Evolutionary conservation across 495 filamentous ascomycete species (phyloP).

Genomic region (Emericellopsis terricola): DNA sequence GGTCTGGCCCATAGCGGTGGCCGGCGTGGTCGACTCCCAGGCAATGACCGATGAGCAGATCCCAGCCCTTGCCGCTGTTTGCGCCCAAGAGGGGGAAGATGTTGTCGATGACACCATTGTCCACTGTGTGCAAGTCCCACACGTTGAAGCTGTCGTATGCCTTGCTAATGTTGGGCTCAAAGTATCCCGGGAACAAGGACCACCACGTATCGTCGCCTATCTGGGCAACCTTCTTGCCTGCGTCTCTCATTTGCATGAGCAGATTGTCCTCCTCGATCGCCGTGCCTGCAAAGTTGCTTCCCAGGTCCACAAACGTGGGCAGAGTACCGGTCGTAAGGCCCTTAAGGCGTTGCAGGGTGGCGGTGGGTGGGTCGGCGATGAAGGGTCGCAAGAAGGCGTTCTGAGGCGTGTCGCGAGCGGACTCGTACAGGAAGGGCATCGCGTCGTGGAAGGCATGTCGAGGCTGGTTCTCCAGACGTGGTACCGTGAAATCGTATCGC

Average conservation of each 20-base stretch:
- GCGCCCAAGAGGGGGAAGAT: conserved; percentile 65
- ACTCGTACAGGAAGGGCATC: conserved; percentile 71
- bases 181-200: conserved; percentile 76
- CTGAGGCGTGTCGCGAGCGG: conserved; percentile 46
- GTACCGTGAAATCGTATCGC: conserved; percentile 91
- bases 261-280: conserved; percentile 97
- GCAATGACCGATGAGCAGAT: conserved; percentile 82
- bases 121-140: conserved; percentile 92
- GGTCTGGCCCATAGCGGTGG: conserved; percentile 87
- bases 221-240: conserved; percentile 76
- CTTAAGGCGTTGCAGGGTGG: conserved; percentile 82
- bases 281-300: conserved; percentile 88
- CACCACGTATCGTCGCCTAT: conserved; percentile 96
- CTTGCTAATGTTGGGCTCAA: conserved; percentile 64
- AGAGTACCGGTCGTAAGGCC: conserved; percentile 89
- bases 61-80: conserved; percentile 59
- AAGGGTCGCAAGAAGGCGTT: conserved; percentile 87
- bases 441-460: conserved; percentile 77
- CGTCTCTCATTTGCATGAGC: conserved; percentile 59
- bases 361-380: conserved; percentile 91
- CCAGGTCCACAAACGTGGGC: conserved; percentile 84
- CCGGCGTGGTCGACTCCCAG: conserved; percentile 95
- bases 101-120: conserved; percentile 88
- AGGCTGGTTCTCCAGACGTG: conserved; percentile 36
- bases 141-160: conserved; percentile 96